Conservation (phyloP, 73 alveolate genomes). For the Diophrys sp. region DNA sequence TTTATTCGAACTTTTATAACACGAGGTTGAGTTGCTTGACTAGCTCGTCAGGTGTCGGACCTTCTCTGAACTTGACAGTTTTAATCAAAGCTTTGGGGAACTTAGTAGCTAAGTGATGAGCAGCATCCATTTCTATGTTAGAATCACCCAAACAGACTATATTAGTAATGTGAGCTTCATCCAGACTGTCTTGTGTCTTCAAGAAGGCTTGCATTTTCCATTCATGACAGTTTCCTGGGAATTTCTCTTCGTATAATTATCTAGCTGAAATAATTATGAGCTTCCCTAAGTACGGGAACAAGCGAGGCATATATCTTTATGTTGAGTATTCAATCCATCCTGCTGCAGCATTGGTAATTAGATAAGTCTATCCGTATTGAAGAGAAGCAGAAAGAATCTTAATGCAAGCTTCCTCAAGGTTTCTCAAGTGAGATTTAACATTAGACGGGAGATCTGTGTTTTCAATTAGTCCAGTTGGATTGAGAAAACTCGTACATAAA, state of each 20-base stretch:
- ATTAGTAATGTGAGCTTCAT: slow-evolving; percentile 70
- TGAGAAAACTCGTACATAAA: slow-evolving; percentile 90
- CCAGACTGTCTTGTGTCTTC: slow-evolving; percentile 72
- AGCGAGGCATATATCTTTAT: slow-evolving; percentile 69
- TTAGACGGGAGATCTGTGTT: slow-evolving; percentile 20
- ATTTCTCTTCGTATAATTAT: slow-evolving; percentile 85
- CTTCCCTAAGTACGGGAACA: background rate
- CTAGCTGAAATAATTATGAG: slow-evolving; percentile 83
- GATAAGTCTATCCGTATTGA: slow-evolving; percentile 72
- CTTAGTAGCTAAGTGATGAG: slow-evolving; percentile 67
- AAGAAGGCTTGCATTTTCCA: slow-evolving; percentile 97
- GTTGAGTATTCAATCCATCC: slow-evolving; percentile 99
- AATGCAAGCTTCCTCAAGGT: slow-evolving; percentile 5
- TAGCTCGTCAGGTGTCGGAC: slow-evolving; percentile 81
- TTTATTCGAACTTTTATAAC: slow-evolving; percentile 57
- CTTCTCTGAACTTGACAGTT: slow-evolving; percentile 76
- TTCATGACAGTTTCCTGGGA: slow-evolving; percentile 80
- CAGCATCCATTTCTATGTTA: slow-evolving; percentile 82
- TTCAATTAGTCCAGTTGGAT: slow-evolving; percentile 72
- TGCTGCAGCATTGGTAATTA: slow-evolving; percentile 97
- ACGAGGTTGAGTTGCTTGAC: slow-evolving; percentile 68
- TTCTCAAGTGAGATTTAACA: background rate
- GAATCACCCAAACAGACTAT: slow-evolving; percentile 81
- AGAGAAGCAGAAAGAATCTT: slow-evolving; percentile 1
- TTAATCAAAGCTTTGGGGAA: slow-evolving; percentile 73